A percentile compares a stretch with the other conserved stretches of the same genome.
phyloP scores from a whole-genome alignment of 139 green algal species.

The Raphidocelis subcapitata region DNA sequence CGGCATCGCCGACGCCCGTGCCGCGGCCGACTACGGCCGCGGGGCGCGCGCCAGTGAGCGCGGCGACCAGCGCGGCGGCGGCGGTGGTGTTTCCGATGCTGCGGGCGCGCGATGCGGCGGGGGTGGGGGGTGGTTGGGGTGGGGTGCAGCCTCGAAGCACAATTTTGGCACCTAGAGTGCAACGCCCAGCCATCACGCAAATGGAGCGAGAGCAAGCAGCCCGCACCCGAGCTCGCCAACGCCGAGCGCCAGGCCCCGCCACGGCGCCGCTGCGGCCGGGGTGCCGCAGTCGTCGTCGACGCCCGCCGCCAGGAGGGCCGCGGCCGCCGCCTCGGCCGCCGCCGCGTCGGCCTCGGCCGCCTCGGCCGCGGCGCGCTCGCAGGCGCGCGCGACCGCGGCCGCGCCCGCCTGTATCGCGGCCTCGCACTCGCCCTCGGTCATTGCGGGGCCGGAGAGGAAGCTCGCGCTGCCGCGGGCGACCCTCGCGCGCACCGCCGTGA shows the following conservation, averaged over 20 bases:
- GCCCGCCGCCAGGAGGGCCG: no score
- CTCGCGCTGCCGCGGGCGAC: slow-evolving; percentile 14
- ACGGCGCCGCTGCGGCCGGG: background rate
- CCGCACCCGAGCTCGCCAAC: slow-evolving; percentile 47
- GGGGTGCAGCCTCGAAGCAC: no score
- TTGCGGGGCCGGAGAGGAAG: slow-evolving; percentile 38
- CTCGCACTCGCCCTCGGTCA: slow-evolving; percentile 28
- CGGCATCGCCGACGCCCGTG: slow-evolving; percentile 42
- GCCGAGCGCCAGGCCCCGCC: background rate
- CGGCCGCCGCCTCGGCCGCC: background rate
- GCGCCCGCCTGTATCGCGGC: slow-evolving; percentile 10
- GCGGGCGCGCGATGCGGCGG: no score
- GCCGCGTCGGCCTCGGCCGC: background rate
- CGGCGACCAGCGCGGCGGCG: slow-evolving; percentile 39
- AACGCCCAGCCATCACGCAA: no score
- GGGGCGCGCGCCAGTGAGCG: slow-evolving; percentile 29
- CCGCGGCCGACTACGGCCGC: slow-evolving; percentile 37
- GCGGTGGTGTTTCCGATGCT: slow-evolving; percentile 60
- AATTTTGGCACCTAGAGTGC: no score
- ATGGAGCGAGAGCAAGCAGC: no score
- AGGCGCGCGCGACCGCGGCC: slow-evolving; percentile 5
- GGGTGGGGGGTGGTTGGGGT: no score
- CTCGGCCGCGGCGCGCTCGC: background rate
- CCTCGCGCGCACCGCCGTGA: background rate
- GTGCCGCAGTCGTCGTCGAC: background rate